Evolutionary conservation across 2,329 filamentous ascomycete species (phyloP), one percentile per base, ranked within the genome.

Genomic region (Clarireedia monteithiana): DNA sequence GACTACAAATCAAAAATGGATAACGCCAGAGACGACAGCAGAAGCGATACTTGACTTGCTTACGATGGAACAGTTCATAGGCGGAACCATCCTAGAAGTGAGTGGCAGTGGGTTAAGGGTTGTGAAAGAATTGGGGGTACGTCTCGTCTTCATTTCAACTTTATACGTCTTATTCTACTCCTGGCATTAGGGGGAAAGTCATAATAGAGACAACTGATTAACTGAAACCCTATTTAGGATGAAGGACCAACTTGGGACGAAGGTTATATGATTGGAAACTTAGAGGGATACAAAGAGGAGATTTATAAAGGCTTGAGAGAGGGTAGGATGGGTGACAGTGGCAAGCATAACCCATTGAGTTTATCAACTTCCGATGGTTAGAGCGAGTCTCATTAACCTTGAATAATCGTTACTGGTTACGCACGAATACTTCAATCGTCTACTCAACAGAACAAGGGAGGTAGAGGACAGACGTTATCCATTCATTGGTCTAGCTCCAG

Each of bases 11-110:
- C 52, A 54, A 24, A 44, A 44, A 42, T 77, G 74, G 73, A 69
- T 74, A 1, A 69, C 70, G 0, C 67, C 73, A 0, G 56, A 70
- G 2, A 70, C 72, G 53, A 72, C 76, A 0, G 75, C 75, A 1
- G 27, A 49, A 23, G 52, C 46, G 5, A 54, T 54, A 36, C 15
- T 49, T 3, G 52, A 42, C 17, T 12, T 70, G 14, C 63, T 73
- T 1, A 68, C 73, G 54, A 62, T 65, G 0, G 66, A 65, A 0
- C 59, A 66, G 2, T 55, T 70, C 20, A 62, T 64, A 0, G 74
- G 73, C 6, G 75, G 75, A 0, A 73, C 72, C 0, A 61, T 77
- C 0, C 47, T 77, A 2, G 75, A 77, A 60, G 69, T 77, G 7
- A 72, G 69, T 26, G 45, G 52, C 24, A 24, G 14, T 50, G 36